These are phyloP conservation scores for Parasitella parasitica DNA, from an alignment of 371 early-diverging fungal genomes.

Conservation along the genomic window DNA sequence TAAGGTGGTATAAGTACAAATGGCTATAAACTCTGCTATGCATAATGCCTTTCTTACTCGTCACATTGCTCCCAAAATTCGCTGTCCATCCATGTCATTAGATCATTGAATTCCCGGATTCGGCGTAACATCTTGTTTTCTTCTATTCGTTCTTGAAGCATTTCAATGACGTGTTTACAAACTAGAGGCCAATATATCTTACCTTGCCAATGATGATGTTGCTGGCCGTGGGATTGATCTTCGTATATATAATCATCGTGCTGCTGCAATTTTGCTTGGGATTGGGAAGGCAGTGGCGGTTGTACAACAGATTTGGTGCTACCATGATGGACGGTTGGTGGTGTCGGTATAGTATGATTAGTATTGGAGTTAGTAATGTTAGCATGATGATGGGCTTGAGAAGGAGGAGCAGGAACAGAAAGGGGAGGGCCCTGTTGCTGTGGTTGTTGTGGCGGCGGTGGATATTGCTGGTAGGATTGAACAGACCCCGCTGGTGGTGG, in stretches of 20 bases:
- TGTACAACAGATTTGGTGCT: background rate
- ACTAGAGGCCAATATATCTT: background rate
- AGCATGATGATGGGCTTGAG: background rate
- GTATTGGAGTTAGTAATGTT: background rate
- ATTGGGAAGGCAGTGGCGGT: constrained; percentile 4
- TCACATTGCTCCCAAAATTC: constrained; percentile 37
- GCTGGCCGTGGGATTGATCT: constrained; percentile 6
- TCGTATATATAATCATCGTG: constrained; percentile 13
- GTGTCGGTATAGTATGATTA: background rate
- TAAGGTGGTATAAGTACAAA: background rate
- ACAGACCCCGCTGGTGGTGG: background rate
- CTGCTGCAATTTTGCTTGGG: background rate
- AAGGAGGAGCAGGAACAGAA: background rate
- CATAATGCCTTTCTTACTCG: constrained; percentile 12
- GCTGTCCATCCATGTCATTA: constrained; percentile 29
- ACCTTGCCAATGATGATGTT: constrained; percentile 25
- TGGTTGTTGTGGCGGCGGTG: background rate
- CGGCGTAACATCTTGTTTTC: constrained; percentile 25
- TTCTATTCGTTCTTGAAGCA: constrained; percentile 22
- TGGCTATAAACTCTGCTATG: background rate
- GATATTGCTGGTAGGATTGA: constrained; percentile 3
- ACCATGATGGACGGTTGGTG: background rate
- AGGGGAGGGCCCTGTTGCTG: constrained; percentile 1
- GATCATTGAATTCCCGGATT: constrained; percentile 34
- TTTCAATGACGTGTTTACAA: background rate